phyloP scores from a whole-genome alignment of 805 yeast species.

The Komagataella kurtzmanii region DNA sequence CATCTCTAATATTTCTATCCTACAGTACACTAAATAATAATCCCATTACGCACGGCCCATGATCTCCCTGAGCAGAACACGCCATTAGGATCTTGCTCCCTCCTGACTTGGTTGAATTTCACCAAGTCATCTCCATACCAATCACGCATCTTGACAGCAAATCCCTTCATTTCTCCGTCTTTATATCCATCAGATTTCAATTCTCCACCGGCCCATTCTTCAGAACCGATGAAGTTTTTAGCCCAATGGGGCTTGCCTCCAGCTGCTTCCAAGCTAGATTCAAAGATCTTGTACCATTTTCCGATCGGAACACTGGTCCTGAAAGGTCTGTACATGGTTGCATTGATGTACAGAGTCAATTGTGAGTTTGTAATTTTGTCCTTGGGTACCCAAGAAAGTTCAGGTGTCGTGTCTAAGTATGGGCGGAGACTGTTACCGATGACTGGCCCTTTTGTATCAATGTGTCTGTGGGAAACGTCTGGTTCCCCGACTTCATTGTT shows the following conservation, averaged over 20 bases:
- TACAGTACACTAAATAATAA: slow-evolving; percentile 20
- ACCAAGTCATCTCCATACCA: slow-evolving; percentile 72
- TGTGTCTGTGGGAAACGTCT: slow-evolving; percentile 38
- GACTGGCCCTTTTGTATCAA: slow-evolving; percentile 59
- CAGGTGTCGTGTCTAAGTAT: slow-evolving; percentile 68
- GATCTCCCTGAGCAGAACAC: slow-evolving; percentile 64
- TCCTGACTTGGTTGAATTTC: slow-evolving; percentile 49
- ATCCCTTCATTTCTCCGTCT: slow-evolving; percentile 71
- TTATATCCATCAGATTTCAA: slow-evolving; percentile 22
- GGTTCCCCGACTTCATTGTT: slow-evolving; percentile 18
- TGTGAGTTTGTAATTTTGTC: slow-evolving; percentile 55
- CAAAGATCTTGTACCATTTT: slow-evolving; percentile 78
- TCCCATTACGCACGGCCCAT: slow-evolving; percentile 80
- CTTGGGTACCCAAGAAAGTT: slow-evolving; percentile 39
- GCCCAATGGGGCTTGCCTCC: slow-evolving; percentile 99
- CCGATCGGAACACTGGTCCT: slow-evolving; percentile 56
- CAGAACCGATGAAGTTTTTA: slow-evolving; percentile 71
- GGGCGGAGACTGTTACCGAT: slow-evolving; percentile 80
- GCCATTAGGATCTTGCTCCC: slow-evolving; percentile 65
- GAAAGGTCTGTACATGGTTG: slow-evolving; percentile 96
- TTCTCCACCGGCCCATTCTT: slow-evolving; percentile 8
- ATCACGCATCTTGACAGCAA: slow-evolving; percentile 48
- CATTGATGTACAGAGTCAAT: slow-evolving; percentile 77
- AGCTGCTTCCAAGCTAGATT: slow-evolving; percentile 57
- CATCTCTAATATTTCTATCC: not conserved